Evolutionary conservation across 805 yeast species (phyloP), one percentile per base, ranked within the genome.

Genomic region (Kodamaea neixiangensis): DNA sequence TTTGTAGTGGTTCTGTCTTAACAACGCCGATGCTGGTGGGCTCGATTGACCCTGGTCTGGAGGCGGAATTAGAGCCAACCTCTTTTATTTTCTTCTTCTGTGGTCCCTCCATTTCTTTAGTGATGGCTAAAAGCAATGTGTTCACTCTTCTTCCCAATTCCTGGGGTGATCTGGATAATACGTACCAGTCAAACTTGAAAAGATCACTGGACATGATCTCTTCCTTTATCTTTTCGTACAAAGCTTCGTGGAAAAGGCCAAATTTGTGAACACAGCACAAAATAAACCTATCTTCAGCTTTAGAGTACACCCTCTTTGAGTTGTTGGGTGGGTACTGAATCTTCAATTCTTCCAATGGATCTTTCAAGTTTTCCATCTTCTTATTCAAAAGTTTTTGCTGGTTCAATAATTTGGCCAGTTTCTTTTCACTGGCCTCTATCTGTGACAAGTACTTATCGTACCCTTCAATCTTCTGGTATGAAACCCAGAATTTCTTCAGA

Each of bases 251-350:
- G 59, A 79, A 73, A 20, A 87, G 64, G 0, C 96, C 96, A 56
- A 80, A 76, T 57, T 84, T 84, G 64, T 85, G 76, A 0, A 85
- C 86, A 49, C 81, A 78, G 22, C 78, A 58, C 46, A 88, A 62
- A 20, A 88, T 69, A 58, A 83, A 88, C 48, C 89, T 75, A 61
- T 88, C 96, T 61, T 88, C 96, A 0, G 77, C 65, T 29, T 81
- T 80, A 7, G 88, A 82, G 59, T 86, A 88, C 7, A 86, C 77
- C 57, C 91, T 71, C 60, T 87, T 86, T 10, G 94, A 86, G 63
- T 86, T 87, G 62, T 87, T 87, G n/a, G 92, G 92, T 0, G 94
- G 93, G 53, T 86, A 88, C 49, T 81, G 86, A 19, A 88, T 83
- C 3, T 68, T 68, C 65, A 88, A 68, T 40, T 85, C 83, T 42